Conservation (phyloP, 345 rosid species). For the Linum trigynum region DNA sequence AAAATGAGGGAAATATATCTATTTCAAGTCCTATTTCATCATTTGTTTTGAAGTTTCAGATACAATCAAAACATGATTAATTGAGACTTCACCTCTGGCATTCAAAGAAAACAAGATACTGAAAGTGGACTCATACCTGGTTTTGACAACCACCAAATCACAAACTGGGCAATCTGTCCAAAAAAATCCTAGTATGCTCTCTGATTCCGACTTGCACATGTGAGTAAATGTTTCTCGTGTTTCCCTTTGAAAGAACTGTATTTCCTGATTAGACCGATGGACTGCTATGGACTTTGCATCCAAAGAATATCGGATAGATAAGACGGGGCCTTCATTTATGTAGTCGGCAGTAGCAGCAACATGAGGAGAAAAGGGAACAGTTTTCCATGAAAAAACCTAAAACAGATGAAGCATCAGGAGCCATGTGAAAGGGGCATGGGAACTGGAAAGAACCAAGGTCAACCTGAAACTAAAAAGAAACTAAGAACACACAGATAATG, state of each 20-base stretch:
- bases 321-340: constrained; percentile 68
- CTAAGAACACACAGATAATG: background rate
- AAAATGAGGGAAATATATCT: too few relatives aligned
- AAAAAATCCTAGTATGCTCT: constrained; percentile 79
- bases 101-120: background rate
- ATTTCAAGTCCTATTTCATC: too few relatives aligned
- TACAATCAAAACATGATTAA: too few relatives aligned
- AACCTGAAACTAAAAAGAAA: constrained; percentile 6
- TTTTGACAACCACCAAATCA: constrained; percentile 79
- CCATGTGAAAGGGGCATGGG: constrained; percentile 1
- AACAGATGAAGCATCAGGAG: background rate
- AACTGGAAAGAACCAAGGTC: background rate
- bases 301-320: constrained; percentile 66
- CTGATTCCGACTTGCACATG: constrained; percentile 65
- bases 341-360: constrained; percentile 60
- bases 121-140: constrained; percentile 44
- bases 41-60: too few relatives aligned
- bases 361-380: constrained; percentile 51
- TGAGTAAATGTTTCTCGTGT: constrained; percentile 53
- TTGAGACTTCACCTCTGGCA: background rate
- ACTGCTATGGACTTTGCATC: constrained; percentile 72
- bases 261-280: constrained; percentile 63
- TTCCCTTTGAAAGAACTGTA: constrained; percentile 70
- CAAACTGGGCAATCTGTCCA: constrained; percentile 91
- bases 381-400: constrained; percentile 84